These are phyloP conservation scores for Ormosia semicastrata DNA, from an alignment of 306 rosid species.

Conservation along the genomic window DNA sequence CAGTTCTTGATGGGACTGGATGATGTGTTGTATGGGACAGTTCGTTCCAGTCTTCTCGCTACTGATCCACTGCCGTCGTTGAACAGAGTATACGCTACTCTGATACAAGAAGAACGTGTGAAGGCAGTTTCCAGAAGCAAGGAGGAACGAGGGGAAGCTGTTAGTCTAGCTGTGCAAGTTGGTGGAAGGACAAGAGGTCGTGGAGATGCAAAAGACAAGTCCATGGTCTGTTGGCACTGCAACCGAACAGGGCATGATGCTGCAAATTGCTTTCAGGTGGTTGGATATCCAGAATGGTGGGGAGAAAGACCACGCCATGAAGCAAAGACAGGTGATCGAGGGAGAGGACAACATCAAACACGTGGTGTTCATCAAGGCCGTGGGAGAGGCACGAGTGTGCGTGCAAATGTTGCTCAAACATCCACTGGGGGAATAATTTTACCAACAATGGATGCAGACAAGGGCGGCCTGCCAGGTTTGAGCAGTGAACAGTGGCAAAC, in stretches of 20 bases:
- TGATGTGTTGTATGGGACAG: too few relatives aligned
- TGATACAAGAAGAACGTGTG: neutral
- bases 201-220: neutral
- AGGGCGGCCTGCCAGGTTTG: neutral
- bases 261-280: neutral
- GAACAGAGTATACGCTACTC: neutral
- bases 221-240: neutral
- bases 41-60: too few relatives aligned
- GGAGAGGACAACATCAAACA: neutral
- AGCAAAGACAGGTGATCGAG: neutral
- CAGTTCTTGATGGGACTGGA: too few relatives aligned
- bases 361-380: too few relatives aligned
- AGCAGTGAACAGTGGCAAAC: neutral
- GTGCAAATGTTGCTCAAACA: too few relatives aligned
- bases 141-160: neutral
- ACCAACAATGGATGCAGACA: neutral
- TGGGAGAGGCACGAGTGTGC: neutral
- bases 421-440: too few relatives aligned
- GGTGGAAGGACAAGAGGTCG: neutral
- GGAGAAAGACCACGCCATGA: too few relatives aligned
- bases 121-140: neutral
- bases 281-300: neutral
- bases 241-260: neutral
- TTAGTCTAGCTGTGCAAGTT: neutral
- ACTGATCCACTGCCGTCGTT: neutral